Conservation (phyloP, 305 asterid genomes). For the Striga hermonthica region DNA sequence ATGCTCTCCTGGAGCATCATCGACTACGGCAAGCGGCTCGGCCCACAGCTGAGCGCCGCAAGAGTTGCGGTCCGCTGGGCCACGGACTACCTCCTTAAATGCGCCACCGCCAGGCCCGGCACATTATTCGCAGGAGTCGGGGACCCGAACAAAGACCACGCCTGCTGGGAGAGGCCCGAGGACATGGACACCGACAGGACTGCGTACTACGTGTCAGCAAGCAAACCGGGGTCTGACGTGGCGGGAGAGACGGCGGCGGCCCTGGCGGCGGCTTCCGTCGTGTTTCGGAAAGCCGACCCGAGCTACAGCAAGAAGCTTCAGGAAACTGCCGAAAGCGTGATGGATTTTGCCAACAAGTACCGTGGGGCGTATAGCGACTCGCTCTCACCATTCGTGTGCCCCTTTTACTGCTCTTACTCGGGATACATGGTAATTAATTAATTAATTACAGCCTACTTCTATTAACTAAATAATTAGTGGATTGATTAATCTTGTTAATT, state of each 20-base stretch:
- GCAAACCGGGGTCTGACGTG: constrained; percentile 85
- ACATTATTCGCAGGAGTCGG: constrained; percentile 83
- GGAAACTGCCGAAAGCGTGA: constrained; percentile 52
- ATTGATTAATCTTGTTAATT: no score
- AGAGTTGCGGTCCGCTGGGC: no score
- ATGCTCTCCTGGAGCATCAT: no score
- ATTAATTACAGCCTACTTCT: no score
- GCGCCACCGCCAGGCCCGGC: constrained; percentile 51
- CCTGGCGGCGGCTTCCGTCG: constrained; percentile 82
- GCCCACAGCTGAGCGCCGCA: no score
- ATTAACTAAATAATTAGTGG: no score
- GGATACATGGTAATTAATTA: constrained; percentile 49
- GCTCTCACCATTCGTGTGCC: constrained; percentile 69
- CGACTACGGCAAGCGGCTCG: no score
- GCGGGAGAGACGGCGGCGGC: constrained; percentile 96
- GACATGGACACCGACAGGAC: constrained; percentile 75
- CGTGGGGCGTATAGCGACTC: constrained; percentile 81
- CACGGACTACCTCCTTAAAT: not conserved
- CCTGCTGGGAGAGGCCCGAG: constrained; percentile 92
- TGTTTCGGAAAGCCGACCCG: constrained; percentile 53
- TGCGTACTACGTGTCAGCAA: constrained; percentile 54
- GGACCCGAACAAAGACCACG: constrained; percentile 76
- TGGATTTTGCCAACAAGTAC: constrained; percentile 62
- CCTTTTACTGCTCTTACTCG: constrained; percentile 84
- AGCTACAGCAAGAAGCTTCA: constrained; percentile 49